Evolutionary conservation across 2,329 filamentous ascomycete genomes (phyloP).

Genomic region (Aureobasidium sp.): DNA sequence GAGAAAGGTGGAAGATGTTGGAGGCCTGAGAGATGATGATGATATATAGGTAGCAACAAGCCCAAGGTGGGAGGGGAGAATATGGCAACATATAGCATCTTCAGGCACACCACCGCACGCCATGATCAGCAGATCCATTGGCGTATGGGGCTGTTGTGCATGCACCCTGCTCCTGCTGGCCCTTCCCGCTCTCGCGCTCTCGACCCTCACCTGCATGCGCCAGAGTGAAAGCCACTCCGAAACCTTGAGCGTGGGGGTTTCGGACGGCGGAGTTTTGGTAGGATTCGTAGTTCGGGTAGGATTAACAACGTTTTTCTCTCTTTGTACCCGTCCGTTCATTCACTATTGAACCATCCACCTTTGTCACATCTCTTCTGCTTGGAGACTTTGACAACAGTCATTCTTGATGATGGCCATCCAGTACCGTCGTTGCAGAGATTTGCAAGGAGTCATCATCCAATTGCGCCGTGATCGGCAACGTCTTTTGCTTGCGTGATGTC

Average conservation of each 20-base stretch:
- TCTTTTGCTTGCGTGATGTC: conserved; percentile 16
- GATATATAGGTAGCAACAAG: background rate
- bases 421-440: background rate
- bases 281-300: conserved; percentile 12
- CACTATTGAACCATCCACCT: conserved; percentile 1
- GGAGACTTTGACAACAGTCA: background rate
- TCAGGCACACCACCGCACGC: conserved; percentile 13
- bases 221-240: conserved; percentile 9
- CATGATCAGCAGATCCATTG: conserved; percentile 17
- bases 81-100: conserved; percentile 16
- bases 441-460: background rate
- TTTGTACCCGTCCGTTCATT: background rate
- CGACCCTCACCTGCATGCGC: conserved; percentile 15
- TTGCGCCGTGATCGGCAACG: conserved; percentile 9
- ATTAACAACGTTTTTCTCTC: conserved; percentile 11
- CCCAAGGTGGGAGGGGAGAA: background rate
- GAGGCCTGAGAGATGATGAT: background rate
- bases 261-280: background rate
- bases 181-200: conserved; percentile 14
- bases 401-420: background rate
- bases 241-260: conserved; percentile 14
- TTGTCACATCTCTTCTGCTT: background rate
- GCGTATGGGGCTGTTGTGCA: conserved; percentile 14
- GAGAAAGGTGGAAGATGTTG: background rate
- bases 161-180: conserved; percentile 15